These are phyloP conservation scores for Ogataea naganishii DNA, from an alignment of 805 yeast species.

Conservation along the genomic window DNA sequence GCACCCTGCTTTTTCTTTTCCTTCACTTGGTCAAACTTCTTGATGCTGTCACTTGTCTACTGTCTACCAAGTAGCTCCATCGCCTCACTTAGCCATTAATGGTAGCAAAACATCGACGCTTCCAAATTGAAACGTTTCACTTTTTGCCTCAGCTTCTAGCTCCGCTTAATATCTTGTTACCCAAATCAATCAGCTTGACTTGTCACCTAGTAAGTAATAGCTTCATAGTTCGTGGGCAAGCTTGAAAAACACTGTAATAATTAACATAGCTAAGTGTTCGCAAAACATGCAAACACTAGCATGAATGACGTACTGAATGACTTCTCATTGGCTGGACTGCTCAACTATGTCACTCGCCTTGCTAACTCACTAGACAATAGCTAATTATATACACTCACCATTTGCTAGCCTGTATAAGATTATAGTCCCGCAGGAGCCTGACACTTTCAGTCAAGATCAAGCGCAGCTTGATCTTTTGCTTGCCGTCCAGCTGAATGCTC, in stretches of 20 bases:
- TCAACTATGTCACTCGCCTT: not conserved
- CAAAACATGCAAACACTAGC: not conserved
- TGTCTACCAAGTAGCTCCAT: not conserved
- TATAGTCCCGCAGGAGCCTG: constrained; percentile 40
- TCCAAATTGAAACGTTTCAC: too few relatives aligned
- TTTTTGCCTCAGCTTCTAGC: too few relatives aligned
- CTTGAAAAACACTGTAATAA: constrained; percentile 1
- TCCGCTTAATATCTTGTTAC: too few relatives aligned
- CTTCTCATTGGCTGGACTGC: not conserved
- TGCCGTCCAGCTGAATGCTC: constrained; percentile 17
- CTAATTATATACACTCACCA: constrained; percentile 36
- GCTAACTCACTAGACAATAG: constrained; percentile 1
- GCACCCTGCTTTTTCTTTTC: too few relatives aligned
- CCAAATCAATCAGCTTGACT: too few relatives aligned
- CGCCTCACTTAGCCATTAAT: too few relatives aligned
- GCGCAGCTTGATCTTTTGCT: constrained; percentile 16
- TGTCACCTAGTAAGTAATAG: too few relatives aligned
- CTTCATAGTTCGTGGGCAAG: not conserved
- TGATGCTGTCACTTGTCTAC: not conserved
- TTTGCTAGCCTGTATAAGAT: constrained; percentile 64
- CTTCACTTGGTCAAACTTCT: too few relatives aligned
- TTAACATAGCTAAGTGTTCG: not conserved
- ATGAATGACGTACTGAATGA: not conserved
- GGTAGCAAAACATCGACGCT: too few relatives aligned
- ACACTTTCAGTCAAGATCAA: constrained; percentile 31